Conservation (phyloP, 257 asterid genomes). For the Vinca minor region DNA sequence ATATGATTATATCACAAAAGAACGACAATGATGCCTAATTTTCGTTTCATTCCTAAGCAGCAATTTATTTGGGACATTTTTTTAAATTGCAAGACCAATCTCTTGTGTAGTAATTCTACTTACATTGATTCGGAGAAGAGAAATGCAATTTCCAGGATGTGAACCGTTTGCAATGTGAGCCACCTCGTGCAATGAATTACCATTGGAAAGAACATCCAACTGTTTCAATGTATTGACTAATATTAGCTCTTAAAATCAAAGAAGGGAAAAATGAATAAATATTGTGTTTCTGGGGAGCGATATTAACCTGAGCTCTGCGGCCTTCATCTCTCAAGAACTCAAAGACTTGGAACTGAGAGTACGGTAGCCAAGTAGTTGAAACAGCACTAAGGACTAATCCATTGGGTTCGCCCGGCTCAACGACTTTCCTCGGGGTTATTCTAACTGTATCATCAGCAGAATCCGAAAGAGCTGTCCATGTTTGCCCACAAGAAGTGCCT, state of each 20-base stretch:
- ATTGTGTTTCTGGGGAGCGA: too few relatives aligned
- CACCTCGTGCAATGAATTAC: slow-evolving; percentile 82
- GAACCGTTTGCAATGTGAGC: slow-evolving; percentile 98
- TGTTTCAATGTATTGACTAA: slow-evolving; percentile 14
- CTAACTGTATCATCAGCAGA: slow-evolving; percentile 70
- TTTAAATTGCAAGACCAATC: too few relatives aligned
- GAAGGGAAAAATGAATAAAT: too few relatives aligned
- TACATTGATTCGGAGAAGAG: slow-evolving; percentile 85
- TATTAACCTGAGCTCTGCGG: slow-evolving; percentile 63
- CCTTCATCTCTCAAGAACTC: slow-evolving; percentile 87
- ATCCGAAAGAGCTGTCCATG: slow-evolving; percentile 94
- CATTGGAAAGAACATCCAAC: slow-evolving; percentile 86
- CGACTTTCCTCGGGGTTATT: slow-evolving; percentile 71
- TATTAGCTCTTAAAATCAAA: neutral
- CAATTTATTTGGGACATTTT: too few relatives aligned
- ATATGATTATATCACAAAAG: too few relatives aligned
- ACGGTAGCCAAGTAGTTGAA: slow-evolving; percentile 70
- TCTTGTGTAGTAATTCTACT: slow-evolving; percentile 6
- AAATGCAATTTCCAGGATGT: slow-evolving; percentile 88
- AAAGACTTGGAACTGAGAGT: slow-evolving; percentile 53
- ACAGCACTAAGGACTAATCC: slow-evolving; percentile 78
- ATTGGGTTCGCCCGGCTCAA: slow-evolving; percentile 69
- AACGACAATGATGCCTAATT: too few relatives aligned
- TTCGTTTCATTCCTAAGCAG: too few relatives aligned
- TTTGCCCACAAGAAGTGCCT: slow-evolving; percentile 59